Conservation (phyloP, 176 grass and related monocot species). For the Ananas comosus region DNA sequence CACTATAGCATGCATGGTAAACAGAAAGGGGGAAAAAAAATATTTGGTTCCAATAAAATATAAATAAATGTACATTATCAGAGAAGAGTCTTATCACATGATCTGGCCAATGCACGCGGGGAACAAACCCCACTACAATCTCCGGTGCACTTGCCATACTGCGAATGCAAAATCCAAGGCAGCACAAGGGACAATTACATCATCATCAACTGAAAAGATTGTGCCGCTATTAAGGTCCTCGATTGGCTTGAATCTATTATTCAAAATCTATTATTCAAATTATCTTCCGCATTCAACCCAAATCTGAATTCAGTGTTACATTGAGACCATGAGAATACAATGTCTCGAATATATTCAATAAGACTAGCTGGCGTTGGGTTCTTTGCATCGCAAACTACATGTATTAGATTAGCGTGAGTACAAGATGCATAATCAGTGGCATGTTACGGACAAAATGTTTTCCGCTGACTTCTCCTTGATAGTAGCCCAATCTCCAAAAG, state of each 20-base stretch:
- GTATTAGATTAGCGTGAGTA: constrained; percentile 10
- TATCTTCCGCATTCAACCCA: too few relatives aligned
- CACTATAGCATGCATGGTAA: too few relatives aligned
- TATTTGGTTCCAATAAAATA: too few relatives aligned
- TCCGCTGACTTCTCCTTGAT: too few relatives aligned
- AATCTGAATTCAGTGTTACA: neutral
- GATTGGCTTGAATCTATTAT: constrained; percentile 83
- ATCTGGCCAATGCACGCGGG: too few relatives aligned
- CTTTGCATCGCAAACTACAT: constrained; percentile 15
- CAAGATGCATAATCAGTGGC: constrained; percentile 19
- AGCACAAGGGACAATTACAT: constrained; percentile 69
- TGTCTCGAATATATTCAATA: constrained; percentile 4
- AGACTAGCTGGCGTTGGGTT: constrained; percentile 11
- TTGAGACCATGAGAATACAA: constrained; percentile 1
- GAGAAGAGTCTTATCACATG: too few relatives aligned
- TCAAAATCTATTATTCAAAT: constrained; percentile 90
- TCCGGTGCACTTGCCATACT: constrained; percentile 55
- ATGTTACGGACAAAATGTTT: too few relatives aligned
- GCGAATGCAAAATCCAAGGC: constrained; percentile 58
- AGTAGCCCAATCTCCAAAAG: too few relatives aligned
- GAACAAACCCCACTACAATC: constrained; percentile 82
- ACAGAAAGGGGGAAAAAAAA: too few relatives aligned
- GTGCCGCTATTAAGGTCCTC: constrained; percentile 42
- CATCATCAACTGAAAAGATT: constrained; percentile 91
- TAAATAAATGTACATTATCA: neutral